Percentiles rank a stretch among this genome's conserved stretches.
phyloP scores from a whole-genome alignment of 495 filamentous ascomycete genomes.

The Penicillium arizonense region DNA sequence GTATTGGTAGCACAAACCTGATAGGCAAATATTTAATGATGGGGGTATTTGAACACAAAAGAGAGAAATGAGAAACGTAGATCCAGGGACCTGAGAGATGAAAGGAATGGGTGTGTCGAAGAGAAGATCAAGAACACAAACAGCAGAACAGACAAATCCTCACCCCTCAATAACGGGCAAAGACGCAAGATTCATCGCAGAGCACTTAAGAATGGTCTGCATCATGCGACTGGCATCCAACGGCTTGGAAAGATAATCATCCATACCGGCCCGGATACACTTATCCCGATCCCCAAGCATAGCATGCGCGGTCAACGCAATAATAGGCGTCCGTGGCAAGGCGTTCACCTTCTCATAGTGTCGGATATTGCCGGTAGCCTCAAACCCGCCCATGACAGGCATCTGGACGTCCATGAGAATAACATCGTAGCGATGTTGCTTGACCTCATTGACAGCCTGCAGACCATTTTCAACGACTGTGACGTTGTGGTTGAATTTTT shows the following conservation, averaged over 20 bases:
- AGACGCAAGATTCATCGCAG: constrained; percentile 18
- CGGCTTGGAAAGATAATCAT: constrained; percentile 80
- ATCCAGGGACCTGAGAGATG: neutral
- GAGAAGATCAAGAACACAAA: no score
- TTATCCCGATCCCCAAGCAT: constrained; percentile 82
- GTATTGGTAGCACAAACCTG: no score
- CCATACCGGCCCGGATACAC: constrained; percentile 74
- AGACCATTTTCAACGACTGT: constrained; percentile 72
- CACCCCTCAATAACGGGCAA: neutral
- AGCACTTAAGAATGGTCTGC: constrained; percentile 66
- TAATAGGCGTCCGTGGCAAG: constrained; percentile 61
- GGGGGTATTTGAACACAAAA: no score
- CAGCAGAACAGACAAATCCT: neutral
- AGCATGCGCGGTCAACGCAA: constrained; percentile 80
- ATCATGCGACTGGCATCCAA: constrained; percentile 67
- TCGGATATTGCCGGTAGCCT: constrained; percentile 69
- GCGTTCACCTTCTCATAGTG: constrained; percentile 52
- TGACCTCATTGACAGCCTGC: constrained; percentile 68
- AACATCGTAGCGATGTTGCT: constrained; percentile 59
- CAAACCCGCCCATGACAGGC: constrained; percentile 78
- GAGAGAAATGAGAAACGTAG: no score
- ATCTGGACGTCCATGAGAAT: constrained; percentile 89
- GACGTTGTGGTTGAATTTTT: constrained; percentile 71
- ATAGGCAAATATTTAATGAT: no score
- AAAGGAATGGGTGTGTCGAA: neutral